phyloP scores from a whole-genome alignment of 345 rosid species.

The Pugionium dolabratum region DNA sequence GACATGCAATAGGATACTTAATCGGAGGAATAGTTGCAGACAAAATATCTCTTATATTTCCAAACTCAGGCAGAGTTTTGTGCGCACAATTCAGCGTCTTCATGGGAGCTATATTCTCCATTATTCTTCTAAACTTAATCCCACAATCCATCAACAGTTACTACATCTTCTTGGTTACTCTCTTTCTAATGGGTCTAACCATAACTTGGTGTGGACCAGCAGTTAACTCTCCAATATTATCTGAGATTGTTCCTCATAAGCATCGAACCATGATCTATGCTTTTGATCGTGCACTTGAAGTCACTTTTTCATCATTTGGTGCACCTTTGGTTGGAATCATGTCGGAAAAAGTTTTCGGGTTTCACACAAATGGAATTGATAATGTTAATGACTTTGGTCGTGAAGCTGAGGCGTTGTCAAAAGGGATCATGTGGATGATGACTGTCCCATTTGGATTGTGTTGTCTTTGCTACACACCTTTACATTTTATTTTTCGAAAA shows the following conservation, averaged over 20 bases:
- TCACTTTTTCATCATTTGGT: constrained; percentile 78
- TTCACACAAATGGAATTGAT: constrained; percentile 58
- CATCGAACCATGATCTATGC: constrained; percentile 94
- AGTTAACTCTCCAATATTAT: constrained; percentile 77
- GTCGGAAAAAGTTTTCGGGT: constrained; percentile 73
- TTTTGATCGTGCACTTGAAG: constrained; percentile 88
- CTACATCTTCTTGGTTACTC: constrained; percentile 58
- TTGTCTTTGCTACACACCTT: constrained; percentile 74
- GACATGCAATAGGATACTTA: constrained; percentile 71
- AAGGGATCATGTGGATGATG: constrained; percentile 84
- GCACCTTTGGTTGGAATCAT: constrained; percentile 90
- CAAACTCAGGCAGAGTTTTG: constrained; percentile 71
- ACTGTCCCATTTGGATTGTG: constrained; percentile 76
- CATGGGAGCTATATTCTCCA: constrained; percentile 84
- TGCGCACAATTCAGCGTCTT: constrained; percentile 92
- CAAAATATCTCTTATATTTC: constrained; percentile 53
- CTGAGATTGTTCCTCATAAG: constrained; percentile 79
- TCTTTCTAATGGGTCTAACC: constrained; percentile 71
- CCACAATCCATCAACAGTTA: constrained; percentile 70
- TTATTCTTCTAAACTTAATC: constrained; percentile 63
- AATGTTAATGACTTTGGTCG: constrained; percentile 49
- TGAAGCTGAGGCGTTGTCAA: constrained; percentile 72
- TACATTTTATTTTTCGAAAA: constrained; percentile 52
- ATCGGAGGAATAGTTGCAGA: constrained; percentile 80
- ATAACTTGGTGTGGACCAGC: constrained; percentile 87